Conservation (phyloP, 495 filamentous ascomycete species). For the Neurospora terricola region DNA sequence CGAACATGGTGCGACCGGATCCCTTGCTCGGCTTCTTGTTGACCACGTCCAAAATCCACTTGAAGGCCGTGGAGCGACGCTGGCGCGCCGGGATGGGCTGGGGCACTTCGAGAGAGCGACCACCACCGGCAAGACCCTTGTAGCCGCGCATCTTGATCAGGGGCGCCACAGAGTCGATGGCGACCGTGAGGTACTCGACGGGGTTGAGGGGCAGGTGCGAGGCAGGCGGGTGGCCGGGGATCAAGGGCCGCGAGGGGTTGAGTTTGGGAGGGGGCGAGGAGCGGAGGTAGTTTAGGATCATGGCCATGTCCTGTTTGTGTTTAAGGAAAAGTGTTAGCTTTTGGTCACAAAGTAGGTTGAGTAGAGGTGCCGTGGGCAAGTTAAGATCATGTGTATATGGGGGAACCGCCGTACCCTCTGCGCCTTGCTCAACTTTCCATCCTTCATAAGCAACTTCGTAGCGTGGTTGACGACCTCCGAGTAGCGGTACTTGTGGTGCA, state of each 20-base stretch:
- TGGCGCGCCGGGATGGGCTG: slow-evolving; percentile 63
- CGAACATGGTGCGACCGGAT: slow-evolving; percentile 53
- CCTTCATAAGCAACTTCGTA: slow-evolving; percentile 78
- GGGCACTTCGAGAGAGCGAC: slow-evolving; percentile 71
- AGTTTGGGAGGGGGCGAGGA: slow-evolving; percentile 66
- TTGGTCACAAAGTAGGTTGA: neutral
- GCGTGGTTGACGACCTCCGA: slow-evolving; percentile 74
- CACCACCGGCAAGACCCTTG: slow-evolving; percentile 77
- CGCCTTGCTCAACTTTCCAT: slow-evolving; percentile 75
- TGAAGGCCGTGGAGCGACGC: slow-evolving; percentile 64
- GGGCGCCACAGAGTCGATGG: slow-evolving; percentile 94
- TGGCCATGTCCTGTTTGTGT: slow-evolving; percentile 60
- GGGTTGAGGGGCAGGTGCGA: slow-evolving; percentile 69
- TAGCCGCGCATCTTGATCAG: slow-evolving; percentile 65
- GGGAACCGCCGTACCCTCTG: slow-evolving; percentile 55
- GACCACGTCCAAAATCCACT: slow-evolving; percentile 80
- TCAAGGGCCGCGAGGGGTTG: slow-evolving; percentile 56
- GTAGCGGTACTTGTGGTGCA: slow-evolving; percentile 66
- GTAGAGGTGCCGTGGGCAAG: neutral
- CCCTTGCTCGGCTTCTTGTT: slow-evolving; percentile 57
- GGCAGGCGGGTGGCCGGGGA: slow-evolving; percentile 62
- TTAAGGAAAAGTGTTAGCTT: slow-evolving; percentile 5
- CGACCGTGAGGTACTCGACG: slow-evolving; percentile 66
- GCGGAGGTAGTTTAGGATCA: slow-evolving; percentile 79
- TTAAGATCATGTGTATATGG: neutral